Evolutionary conservation across 768 basidiomycete genomes (phyloP).

Genomic region (Neoboletus subvelutipes): DNA sequence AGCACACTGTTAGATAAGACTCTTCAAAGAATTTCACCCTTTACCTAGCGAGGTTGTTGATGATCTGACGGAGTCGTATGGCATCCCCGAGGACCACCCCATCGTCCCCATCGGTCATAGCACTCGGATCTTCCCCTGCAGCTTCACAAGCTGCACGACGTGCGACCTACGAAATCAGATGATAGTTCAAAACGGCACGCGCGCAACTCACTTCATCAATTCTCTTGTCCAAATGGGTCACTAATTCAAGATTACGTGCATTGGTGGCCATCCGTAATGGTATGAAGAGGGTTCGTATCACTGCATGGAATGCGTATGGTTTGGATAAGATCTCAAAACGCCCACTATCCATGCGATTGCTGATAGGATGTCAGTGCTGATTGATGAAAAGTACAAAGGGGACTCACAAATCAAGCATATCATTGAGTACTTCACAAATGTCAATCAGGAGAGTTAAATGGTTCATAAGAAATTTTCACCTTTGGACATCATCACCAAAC

Average conservation of each 20-base stretch:
- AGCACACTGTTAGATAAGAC: background rate
- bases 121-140: slow-evolving; percentile 43
- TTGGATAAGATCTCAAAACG: slow-evolving; percentile 67
- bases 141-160: slow-evolving; percentile 59
- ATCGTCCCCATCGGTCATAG: slow-evolving; percentile 38
- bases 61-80: slow-evolving; percentile 74
- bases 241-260: slow-evolving; percentile 63
- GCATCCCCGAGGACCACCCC: slow-evolving; percentile 84
- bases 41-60: slow-evolving; percentile 80
- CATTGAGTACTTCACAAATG: slow-evolving; percentile 59
- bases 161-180: slow-evolving; percentile 45
- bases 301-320: slow-evolving; percentile 78
- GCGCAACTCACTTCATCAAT: slow-evolving; percentile 53
- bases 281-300: slow-evolving; percentile 70
- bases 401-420: slow-evolving; percentile 76
- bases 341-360: slow-evolving; percentile 86
- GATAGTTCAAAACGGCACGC: background rate
- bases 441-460: slow-evolving; percentile 2
- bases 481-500: slow-evolving; percentile 87
- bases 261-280: slow-evolving; percentile 68
- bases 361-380: slow-evolving; percentile 25
- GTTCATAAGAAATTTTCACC: slow-evolving; percentile 37
- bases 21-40: background rate
- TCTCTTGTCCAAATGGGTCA: slow-evolving; percentile 62
- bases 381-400: background rate